A percentile compares a stretch with the other conserved stretches of the same genome.
Evolutionary conservation across 139 green algal genomes (phyloP).

Genomic region (Edaphochlamys debaryana): DNA sequence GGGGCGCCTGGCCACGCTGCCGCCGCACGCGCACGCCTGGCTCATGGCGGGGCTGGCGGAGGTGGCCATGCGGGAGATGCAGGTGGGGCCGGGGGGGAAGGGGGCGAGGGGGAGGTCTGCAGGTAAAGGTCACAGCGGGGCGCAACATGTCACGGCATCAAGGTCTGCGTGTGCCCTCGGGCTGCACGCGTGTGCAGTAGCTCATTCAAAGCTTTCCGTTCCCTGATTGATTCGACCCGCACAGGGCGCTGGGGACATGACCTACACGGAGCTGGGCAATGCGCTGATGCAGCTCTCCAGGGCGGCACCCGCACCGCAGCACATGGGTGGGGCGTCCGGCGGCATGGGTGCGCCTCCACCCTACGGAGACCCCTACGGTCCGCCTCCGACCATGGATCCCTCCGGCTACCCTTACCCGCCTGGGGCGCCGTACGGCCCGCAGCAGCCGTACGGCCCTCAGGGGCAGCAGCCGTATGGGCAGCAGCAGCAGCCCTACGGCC

Average conservation of each 20-base stretch:
- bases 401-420: too few relatives aligned
- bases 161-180: too few relatives aligned
- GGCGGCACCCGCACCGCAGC: too few relatives aligned
- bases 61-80: not conserved
- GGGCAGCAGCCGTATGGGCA: not conserved
- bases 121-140: not conserved
- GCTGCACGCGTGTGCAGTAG: too few relatives aligned
- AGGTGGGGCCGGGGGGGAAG: not conserved
- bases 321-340: too few relatives aligned
- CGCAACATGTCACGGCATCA: too few relatives aligned
- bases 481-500: constrained; percentile 1
- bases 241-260: constrained; percentile 7
- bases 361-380: not conserved
- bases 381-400: too few relatives aligned
- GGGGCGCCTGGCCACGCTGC: not conserved
- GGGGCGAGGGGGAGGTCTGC: not conserved
- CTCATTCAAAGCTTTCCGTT: too few relatives aligned
- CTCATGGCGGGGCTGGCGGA: constrained; percentile 5
- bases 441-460: not conserved
- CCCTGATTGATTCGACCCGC: too few relatives aligned
- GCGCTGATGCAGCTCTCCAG: not conserved
- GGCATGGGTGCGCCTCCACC: too few relatives aligned
- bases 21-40: constrained; percentile 8
- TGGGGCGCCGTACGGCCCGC: not conserved
- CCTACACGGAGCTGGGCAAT: constrained; percentile 20